Evolutionary conservation across 495 filamentous ascomycete genomes (phyloP), one percentile per base, ranked within the genome.

Genomic region (Physcia stellaris): DNA sequence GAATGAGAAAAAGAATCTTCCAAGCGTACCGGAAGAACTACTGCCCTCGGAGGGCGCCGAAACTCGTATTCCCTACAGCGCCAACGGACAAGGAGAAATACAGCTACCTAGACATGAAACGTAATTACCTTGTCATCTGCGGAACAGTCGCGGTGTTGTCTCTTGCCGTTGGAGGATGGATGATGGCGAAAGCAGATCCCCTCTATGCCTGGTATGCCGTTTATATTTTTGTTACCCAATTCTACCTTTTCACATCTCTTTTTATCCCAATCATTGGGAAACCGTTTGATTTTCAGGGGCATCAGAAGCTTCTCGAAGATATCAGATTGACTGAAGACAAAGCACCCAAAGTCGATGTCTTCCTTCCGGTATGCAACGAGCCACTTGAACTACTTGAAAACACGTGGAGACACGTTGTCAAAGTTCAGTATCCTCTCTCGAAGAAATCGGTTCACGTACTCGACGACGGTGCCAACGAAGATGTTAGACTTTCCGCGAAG

Each of bases 311-410:
- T 13, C 26, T 28, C 9, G 26, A 7, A 13, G 26, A 28, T 28
- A n/a, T n/a, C n/a, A n/a, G n/a, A n/a, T n/a, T n/a, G n/a, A n/a
- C n/a, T n/a, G n/a, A n/a, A n/a, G n/a, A n/a, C n/a, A n/a, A n/a
- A 16, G 51, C 51, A 11, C 53, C 53, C 2, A 56, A 51, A 3
- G 43, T 54, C 23, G 53, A 56, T 39, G 50, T 56, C 20, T 56
- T 49, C 35, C 39, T 56, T 9, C 51, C 53, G 6, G 48, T 54
- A 15, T 56, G 53, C 48, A 46, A 43, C 16, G 51, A 56, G 29
- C 48, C 52, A 7, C 15, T 54, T 2, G 48, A 51, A 33, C 44
- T 56, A 23, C 32, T 56, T 5, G 48, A 51, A 26, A 56, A 54
- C 37, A 54, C 48, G 13, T 54, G 54, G 39, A 53, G 47, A 17